Evolutionary conservation across 371 early-diverging fungal genomes (phyloP).

Genomic region (Mortierella sp.): DNA sequence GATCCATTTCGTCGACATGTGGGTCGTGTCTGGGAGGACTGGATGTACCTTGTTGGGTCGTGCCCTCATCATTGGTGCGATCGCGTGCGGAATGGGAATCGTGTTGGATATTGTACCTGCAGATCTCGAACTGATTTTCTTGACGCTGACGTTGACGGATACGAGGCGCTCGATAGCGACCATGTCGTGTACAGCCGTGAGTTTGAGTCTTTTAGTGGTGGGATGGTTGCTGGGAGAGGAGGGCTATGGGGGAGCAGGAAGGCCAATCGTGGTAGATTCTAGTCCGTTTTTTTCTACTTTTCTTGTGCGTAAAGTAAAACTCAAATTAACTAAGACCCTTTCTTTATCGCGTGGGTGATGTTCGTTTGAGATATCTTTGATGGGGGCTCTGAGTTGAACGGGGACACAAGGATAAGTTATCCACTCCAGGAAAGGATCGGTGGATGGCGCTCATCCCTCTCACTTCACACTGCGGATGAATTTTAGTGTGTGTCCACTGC

Average conservation of each 20-base stretch:
- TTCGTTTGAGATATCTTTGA: not conserved
- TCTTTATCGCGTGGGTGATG: too few species aligned
- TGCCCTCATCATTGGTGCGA: not conserved
- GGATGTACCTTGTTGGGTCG: conserved; percentile 3
- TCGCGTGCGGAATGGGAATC: not conserved
- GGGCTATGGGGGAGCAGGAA: not conserved
- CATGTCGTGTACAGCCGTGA: conserved; percentile 2
- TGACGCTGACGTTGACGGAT: not conserved
- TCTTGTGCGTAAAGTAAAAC: not conserved
- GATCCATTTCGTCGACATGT: not conserved
- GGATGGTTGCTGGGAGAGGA: not conserved
- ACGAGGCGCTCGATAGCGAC: not conserved
- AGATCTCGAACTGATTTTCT: too few species aligned
- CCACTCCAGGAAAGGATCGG: not conserved
- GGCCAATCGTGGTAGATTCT: not conserved
- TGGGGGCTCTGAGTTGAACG: not conserved
- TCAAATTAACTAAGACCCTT: too few species aligned
- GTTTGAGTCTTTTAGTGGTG: not conserved
- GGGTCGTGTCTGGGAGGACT: conserved; percentile 6
- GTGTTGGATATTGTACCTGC: not conserved
- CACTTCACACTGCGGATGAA: not conserved
- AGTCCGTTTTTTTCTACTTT: not conserved
- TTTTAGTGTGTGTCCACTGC: not conserved
- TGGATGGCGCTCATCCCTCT: not conserved
- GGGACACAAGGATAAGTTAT: not conserved